phyloP scores from a whole-genome alignment of 2,329 filamentous ascomycete species.

The Alternaria triticimaculans region DNA sequence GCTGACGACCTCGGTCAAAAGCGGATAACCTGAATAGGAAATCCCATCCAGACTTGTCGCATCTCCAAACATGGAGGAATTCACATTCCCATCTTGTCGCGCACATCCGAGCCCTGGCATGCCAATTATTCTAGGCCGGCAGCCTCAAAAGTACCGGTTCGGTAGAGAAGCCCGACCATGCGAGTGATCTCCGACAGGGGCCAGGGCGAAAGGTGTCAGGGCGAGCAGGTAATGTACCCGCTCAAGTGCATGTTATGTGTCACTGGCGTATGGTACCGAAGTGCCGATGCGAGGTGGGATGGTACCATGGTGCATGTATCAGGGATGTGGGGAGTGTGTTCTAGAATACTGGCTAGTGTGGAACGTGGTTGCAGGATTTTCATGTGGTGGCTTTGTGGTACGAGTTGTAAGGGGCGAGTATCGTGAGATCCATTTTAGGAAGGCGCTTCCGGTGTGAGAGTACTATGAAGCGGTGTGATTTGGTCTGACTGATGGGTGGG shows the following conservation, averaged over 20 bases:
- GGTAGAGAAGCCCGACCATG: not conserved
- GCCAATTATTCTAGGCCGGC: not conserved
- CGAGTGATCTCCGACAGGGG: not conserved
- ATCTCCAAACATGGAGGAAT: not conserved
- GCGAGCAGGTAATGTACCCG: slow-evolving; percentile 1
- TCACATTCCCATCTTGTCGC: slow-evolving; percentile 16
- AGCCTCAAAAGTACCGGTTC: slow-evolving; percentile 3
- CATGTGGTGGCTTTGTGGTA: not conserved
- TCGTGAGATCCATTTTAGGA: not conserved
- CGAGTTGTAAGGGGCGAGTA: not conserved
- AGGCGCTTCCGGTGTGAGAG: not conserved
- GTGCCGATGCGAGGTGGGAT: not conserved
- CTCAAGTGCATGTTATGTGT: slow-evolving; percentile 5
- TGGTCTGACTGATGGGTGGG: not conserved
- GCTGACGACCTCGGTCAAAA: not conserved
- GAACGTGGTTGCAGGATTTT: not conserved
- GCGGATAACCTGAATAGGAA: not conserved
- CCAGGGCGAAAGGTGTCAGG: not conserved
- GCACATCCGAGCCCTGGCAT: slow-evolving; percentile 13
- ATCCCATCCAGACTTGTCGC: not conserved
- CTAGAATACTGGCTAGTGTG: slow-evolving; percentile 1
- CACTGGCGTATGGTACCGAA: not conserved
- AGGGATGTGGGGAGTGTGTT: not conserved
- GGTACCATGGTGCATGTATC: not conserved
- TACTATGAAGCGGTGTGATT: not conserved